phyloP scores from a whole-genome alignment of 352 stramenopile species.

The Pythium pectinolyticum region DNA sequence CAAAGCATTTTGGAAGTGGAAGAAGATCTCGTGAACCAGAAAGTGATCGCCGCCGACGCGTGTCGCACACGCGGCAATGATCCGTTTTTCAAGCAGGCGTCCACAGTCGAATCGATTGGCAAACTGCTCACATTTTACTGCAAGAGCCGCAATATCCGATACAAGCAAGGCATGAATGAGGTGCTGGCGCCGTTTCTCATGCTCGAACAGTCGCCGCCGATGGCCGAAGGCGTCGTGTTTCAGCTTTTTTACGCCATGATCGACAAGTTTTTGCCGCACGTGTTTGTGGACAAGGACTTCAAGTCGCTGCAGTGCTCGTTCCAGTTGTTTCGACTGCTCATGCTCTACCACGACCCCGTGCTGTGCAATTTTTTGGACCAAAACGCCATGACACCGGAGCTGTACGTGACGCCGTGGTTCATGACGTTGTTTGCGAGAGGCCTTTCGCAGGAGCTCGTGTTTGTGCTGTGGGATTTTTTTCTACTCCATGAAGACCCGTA shows the following conservation, averaged over 20 bases:
- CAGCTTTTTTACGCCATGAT: constrained; percentile 90
- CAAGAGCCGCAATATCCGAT: constrained; percentile 86
- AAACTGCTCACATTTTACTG: constrained; percentile 93
- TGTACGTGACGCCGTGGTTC: constrained; percentile 94
- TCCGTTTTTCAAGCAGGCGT: constrained; percentile 62
- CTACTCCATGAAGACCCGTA: constrained; percentile 87
- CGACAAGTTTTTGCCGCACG: constrained; percentile 84
- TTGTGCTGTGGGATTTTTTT: constrained; percentile 91
- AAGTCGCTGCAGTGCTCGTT: constrained; percentile 91
- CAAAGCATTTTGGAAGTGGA: constrained; percentile 73
- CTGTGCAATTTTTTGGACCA: constrained; percentile 88
- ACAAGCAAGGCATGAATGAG: constrained; percentile 96
- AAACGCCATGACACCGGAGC: constrained; percentile 90
- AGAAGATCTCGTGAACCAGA: constrained; percentile 89
- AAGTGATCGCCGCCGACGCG: constrained; percentile 88
- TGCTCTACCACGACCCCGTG: constrained; percentile 91
- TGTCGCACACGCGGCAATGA: constrained; percentile 82
- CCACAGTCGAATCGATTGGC: constrained; percentile 73
- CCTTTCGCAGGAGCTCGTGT: constrained; percentile 68
- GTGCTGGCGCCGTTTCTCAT: constrained; percentile 91
- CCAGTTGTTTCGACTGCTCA: constrained; percentile 87
- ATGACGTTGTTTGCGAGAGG: constrained; percentile 92
- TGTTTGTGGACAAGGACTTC: constrained; percentile 90
- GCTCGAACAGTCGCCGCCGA: constrained; percentile 41
- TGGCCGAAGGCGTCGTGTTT: constrained; percentile 75